Base-by-base conservation (phyloP, 192 early-diverging fungal genomes). In the Linnemannia exigua region DNA sequence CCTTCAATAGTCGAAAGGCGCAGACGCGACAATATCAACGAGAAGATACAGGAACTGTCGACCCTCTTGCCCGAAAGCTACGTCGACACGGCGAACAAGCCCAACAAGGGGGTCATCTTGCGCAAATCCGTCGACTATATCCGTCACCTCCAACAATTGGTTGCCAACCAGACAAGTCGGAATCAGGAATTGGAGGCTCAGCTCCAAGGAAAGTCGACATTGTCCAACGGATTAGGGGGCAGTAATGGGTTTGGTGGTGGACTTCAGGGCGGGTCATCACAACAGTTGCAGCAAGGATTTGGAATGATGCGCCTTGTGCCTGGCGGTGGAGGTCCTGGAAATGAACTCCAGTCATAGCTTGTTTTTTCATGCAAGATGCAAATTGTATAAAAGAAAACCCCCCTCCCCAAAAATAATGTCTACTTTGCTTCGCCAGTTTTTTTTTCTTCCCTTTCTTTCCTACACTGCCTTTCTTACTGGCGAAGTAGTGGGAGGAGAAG, bases 21-120 rank as follows among this genome's bases (percentile, higher is more conserved):
- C 70, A 89, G 98, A 47, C 92, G 97, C 44, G 98, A 99, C 87
- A 97, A 97, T 82, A 99, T 99, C 89, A 99, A 99, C 87, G 98
- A 98, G 88, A 96, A 96, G 87, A 99, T 99, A 75, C 95, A 94
- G 82, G 98, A 99, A 86, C 91, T 99, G 47, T 92, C 91, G 36
- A 90, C 88, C 3, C 86, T 99, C 51, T 90, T 99, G 48, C 98
- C 98, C 37, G 96, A 97, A 47, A 80, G 90, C 63, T 89, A 89
- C 78, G 87, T 92, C 75, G 95, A 96, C 72, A 75, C 90, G 6
- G 92, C 93, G 76, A 95, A 95, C 84, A 99, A 98, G 87, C 96
- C 95, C 36, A 98, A 98, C 91, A 97, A 98, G 91, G 98, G 98
- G 48, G 90, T 93, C n/a, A 98, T 99, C 67, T 89, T 99, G 63